These are phyloP conservation scores for Gossypium laxum DNA, from an alignment of 441 rosid genomes.

Conservation along the genomic window DNA sequence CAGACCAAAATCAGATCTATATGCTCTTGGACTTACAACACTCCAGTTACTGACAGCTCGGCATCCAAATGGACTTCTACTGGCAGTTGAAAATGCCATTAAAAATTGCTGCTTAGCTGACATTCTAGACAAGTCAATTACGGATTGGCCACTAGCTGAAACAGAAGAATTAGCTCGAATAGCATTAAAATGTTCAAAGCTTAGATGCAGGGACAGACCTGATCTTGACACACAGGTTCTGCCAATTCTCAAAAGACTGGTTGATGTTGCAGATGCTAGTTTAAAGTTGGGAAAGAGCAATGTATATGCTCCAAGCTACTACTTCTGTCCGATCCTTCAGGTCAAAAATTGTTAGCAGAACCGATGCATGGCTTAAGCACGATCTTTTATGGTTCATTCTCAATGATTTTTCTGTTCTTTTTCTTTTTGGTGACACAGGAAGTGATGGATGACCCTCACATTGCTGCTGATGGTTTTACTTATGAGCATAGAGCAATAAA, in stretches of 20 bases:
- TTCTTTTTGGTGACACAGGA: slow-evolving; percentile 37
- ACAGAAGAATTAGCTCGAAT: slow-evolving; percentile 55
- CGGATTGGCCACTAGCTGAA: slow-evolving; percentile 77
- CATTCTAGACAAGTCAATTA: slow-evolving; percentile 48
- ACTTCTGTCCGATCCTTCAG: slow-evolving; percentile 78
- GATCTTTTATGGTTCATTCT: neutral
- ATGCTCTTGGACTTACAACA: slow-evolving; percentile 56
- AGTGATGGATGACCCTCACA: slow-evolving; percentile 71
- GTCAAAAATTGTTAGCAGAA: slow-evolving; percentile 20
- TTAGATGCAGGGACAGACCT: slow-evolving; percentile 80
- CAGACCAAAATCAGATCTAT: slow-evolving; percentile 77
- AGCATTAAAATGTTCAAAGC: slow-evolving; percentile 56
- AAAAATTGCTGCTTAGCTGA: slow-evolving; percentile 36
- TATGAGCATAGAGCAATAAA: slow-evolving; percentile 68
- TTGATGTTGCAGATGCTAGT: slow-evolving; percentile 43
- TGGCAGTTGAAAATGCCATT: slow-evolving; percentile 48
- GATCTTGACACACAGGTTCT: slow-evolving; percentile 64
- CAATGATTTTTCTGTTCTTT: neutral
- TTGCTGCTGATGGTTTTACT: slow-evolving; percentile 80
- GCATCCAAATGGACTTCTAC: slow-evolving; percentile 44
- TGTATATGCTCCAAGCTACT: slow-evolving; percentile 53
- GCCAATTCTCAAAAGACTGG: slow-evolving; percentile 58
- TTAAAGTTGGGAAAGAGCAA: slow-evolving; percentile 33
- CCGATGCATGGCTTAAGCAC: neutral
- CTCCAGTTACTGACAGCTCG: slow-evolving; percentile 60